These are phyloP conservation scores for Solanum chacoense DNA, from an alignment of 305 asterid species.

Conservation along the genomic window DNA sequence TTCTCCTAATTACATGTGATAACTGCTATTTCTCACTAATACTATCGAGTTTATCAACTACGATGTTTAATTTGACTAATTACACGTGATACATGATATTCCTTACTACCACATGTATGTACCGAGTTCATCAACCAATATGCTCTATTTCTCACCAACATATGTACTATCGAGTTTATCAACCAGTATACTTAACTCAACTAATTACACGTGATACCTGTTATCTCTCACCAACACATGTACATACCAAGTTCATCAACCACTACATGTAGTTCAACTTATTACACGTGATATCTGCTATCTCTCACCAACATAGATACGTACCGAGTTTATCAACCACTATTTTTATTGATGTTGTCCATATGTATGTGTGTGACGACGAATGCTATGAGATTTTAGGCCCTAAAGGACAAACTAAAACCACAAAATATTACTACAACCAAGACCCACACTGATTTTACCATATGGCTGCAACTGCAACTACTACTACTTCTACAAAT, in stretches of 20 bases:
- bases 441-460: neutral
- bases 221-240: rapidly evolving
- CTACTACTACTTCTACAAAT: constrained; percentile 29
- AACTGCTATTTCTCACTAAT: neutral
- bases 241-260: too few relatives aligned
- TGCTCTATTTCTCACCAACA: neutral
- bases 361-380: neutral
- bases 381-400: neutral
- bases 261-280: rapidly evolving
- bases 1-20: neutral
- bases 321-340: neutral
- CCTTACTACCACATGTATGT: neutral
- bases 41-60: neutral
- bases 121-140: neutral
- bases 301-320: neutral
- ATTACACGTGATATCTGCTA: neutral
- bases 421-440: neutral
- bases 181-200: neutral
- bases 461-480: constrained; percentile 49
- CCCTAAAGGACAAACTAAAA: neutral
- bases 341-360: neutral
- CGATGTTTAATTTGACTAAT: neutral
- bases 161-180: neutral
- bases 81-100: neutral
- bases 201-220: neutral